phyloP scores from a whole-genome alignment of 768 basidiomycete genomes.

The Tricholoma saponaceum region DNA sequence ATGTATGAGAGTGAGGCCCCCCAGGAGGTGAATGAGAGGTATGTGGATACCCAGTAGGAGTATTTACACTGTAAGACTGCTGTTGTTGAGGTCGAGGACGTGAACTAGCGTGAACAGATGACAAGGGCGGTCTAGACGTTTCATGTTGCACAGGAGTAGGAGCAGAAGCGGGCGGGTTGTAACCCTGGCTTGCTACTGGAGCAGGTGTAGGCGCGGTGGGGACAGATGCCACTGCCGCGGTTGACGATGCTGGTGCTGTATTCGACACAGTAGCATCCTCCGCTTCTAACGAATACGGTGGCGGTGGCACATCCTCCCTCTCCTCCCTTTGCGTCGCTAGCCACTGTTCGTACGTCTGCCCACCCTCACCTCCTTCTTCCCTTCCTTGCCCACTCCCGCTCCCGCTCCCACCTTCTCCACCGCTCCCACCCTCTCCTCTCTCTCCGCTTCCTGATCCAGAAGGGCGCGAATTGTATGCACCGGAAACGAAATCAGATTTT shows the following conservation, averaged over 20 bases:
- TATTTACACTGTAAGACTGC: constrained; percentile 1
- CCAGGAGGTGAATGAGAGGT: background rate
- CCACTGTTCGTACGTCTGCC: constrained; percentile 47
- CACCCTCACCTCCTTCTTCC: constrained; percentile 10
- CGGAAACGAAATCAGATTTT: constrained; percentile 26
- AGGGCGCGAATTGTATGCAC: constrained; percentile 7
- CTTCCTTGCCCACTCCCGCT: constrained; percentile 9
- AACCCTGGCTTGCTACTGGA: background rate
- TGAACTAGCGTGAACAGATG: constrained; percentile 11
- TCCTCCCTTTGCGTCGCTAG: constrained; percentile 37
- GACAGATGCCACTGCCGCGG: background rate
- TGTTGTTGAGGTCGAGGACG: constrained; percentile 10
- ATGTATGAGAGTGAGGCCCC: background rate
- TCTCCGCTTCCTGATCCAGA: background rate
- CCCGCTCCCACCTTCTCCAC: background rate
- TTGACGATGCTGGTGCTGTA: constrained; percentile 1
- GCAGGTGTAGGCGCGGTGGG: too few species aligned
- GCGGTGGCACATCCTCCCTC: constrained; percentile 56
- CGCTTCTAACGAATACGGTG: constrained; percentile 62
- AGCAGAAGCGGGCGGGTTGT: background rate
- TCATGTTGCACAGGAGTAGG: constrained; percentile 3
- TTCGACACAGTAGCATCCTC: constrained; percentile 18
- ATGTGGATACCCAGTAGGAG: background rate
- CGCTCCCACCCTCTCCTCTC: background rate
- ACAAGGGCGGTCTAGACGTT: constrained; percentile 8